These are phyloP conservation scores for Melaleuca quinquenervia DNA, from an alignment of 345 rosid genomes.

Conservation along the genomic window DNA sequence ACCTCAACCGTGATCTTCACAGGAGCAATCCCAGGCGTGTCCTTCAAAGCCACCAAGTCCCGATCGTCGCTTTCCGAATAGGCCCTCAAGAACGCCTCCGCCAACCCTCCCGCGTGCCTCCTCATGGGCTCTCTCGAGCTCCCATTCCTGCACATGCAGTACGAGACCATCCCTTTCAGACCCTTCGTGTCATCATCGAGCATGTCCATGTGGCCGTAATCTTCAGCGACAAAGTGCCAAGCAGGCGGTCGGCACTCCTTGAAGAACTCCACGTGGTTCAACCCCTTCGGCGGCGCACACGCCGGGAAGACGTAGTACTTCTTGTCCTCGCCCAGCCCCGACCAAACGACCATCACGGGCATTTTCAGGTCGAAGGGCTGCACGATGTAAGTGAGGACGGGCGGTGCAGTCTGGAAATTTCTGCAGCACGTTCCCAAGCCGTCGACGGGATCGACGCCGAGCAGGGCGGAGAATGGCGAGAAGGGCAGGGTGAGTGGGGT, in stretches of 20 bases:
- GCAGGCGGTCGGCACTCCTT: constrained; percentile 22
- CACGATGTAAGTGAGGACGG: neutral
- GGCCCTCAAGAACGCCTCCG: constrained; percentile 63
- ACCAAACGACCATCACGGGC: constrained; percentile 17
- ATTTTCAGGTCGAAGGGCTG: neutral
- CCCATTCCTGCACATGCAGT: constrained; percentile 78
- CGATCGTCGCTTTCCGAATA: constrained; percentile 34
- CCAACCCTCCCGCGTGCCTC: constrained; percentile 51
- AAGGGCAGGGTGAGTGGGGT: neutral
- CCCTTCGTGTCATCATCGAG: constrained; percentile 78
- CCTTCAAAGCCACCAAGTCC: constrained; percentile 41
- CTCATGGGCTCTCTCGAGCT: constrained; percentile 68
- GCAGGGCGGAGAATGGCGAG: constrained; percentile 1
- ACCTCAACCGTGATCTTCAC: constrained; percentile 7
- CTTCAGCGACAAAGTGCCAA: too few species aligned
- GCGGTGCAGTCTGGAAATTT: neutral
- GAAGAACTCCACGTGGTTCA: constrained; percentile 65
- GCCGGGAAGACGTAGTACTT: constrained; percentile 50
- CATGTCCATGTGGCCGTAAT: constrained; percentile 78
- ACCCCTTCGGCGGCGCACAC: constrained; percentile 69
- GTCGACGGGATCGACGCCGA: neutral
- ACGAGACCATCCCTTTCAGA: constrained; percentile 44
- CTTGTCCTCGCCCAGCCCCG: constrained; percentile 13
- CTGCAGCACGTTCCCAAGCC: neutral
- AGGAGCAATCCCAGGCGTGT: constrained; percentile 24